phyloP scores from a whole-genome alignment of 768 basidiomycete species.

The Lactarius akahatsu region DNA sequence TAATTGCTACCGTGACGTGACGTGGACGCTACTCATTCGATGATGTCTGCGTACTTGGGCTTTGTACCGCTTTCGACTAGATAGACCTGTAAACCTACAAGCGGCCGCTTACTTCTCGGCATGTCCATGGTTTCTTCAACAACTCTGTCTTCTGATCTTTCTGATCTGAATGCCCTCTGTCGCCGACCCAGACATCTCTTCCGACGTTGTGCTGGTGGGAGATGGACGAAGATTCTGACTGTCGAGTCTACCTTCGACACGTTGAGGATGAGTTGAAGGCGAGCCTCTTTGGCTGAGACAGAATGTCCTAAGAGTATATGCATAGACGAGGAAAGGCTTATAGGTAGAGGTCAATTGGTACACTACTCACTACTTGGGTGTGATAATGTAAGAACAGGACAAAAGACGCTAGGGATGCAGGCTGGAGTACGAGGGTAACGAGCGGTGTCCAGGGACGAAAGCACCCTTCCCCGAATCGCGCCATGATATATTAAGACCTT shows the following conservation, averaged over 20 bases:
- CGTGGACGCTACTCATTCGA: slow-evolving; percentile 43
- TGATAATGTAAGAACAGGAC: not conserved
- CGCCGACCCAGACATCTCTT: no score
- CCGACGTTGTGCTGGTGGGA: slow-evolving; percentile 46
- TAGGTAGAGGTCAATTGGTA: slow-evolving; percentile 52
- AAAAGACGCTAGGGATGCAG: not conserved
- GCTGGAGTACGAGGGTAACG: not conserved
- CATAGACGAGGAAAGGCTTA: slow-evolving; percentile 67
- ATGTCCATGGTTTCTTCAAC: no score
- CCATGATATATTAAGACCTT: not conserved
- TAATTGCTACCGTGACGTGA: no score
- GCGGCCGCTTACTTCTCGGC: no score
- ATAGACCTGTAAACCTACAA: no score
- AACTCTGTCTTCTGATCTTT: no score
- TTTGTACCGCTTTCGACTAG: no score
- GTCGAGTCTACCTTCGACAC: slow-evolving; percentile 94
- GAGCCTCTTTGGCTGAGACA: slow-evolving; percentile 70
- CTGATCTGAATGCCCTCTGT: no score
- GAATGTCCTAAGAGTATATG: slow-evolving; percentile 72
- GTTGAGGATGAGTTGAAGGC: slow-evolving; percentile 53
- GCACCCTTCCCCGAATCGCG: not conserved
- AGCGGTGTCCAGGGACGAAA: not conserved
- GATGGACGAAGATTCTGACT: slow-evolving; percentile 66
- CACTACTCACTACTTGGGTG: not conserved
- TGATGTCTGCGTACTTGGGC: slow-evolving; percentile 45